phyloP scores from a whole-genome alignment of 768 basidiomycete species.

The Crepidotus variabilis region DNA sequence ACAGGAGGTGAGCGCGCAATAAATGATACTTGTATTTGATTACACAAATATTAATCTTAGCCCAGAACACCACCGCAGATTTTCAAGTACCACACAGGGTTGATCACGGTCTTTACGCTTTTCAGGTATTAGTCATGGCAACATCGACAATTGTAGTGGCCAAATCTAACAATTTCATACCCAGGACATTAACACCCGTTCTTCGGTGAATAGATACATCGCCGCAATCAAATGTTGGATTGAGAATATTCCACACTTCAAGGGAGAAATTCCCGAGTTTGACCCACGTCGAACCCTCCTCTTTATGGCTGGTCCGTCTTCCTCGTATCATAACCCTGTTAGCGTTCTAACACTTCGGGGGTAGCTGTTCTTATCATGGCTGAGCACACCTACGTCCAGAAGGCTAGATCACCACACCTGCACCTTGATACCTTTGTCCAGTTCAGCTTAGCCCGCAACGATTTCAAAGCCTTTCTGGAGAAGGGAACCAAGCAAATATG shows the following conservation, averaged over 20 bases:
- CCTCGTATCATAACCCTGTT: background rate
- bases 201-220: background rate
- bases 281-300: conserved; percentile 4
- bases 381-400: conserved; percentile 1
- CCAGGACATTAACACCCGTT: background rate
- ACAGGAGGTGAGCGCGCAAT: background rate
- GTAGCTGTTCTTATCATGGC: conserved; percentile 5
- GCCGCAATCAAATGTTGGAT: conserved; percentile 1
- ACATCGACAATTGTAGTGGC: too few relatives aligned
- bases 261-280: background rate
- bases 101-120: background rate
- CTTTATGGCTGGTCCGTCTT: conserved; percentile 1
- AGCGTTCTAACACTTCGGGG: background rate
- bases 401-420: conserved; percentile 1
- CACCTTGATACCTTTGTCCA: conserved; percentile 1
- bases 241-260: conserved; percentile 4
- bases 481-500: background rate
- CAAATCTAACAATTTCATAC: background rate
- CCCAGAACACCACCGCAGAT: background rate
- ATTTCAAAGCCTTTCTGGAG: conserved; percentile 8
- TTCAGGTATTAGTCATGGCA: background rate
- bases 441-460: conserved; percentile 1
- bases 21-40: background rate
- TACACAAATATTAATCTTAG: background rate
- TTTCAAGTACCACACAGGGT: background rate